Evolutionary conservation across 768 basidiomycete species (phyloP).

Genomic region (Collybia mongolica): DNA sequence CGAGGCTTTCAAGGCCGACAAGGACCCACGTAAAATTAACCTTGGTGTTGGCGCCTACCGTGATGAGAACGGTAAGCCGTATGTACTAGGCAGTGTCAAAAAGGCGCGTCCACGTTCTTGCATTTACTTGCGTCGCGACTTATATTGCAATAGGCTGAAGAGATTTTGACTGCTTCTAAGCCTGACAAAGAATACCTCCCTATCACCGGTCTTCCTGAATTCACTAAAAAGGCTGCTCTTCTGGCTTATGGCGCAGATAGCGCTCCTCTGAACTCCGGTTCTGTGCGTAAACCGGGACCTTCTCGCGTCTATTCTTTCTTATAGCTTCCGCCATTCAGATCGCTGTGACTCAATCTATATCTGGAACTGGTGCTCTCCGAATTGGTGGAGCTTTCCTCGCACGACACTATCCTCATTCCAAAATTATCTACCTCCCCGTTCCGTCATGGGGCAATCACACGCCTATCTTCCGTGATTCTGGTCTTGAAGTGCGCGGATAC

Average conservation of each 20-base stretch:
- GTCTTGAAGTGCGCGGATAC: slow-evolving; percentile 89
- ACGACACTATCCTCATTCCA: slow-evolving; percentile 83
- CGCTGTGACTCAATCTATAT: slow-evolving; percentile 90
- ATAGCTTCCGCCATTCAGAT: slow-evolving; percentile 45
- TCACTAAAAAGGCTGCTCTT: slow-evolving; percentile 84
- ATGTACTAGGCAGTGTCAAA: slow-evolving; percentile 85
- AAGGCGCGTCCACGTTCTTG: slow-evolving; percentile 48
- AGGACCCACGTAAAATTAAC: slow-evolving; percentile 91
- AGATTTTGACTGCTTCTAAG: slow-evolving; percentile 58
- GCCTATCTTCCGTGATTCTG: slow-evolving; percentile 90
- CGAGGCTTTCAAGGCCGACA: slow-evolving; percentile 97
- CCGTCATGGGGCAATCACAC: slow-evolving; percentile 99
- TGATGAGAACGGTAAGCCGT: slow-evolving; percentile 93
- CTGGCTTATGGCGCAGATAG: slow-evolving; percentile 90
- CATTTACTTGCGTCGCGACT: background rate
- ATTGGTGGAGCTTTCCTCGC: slow-evolving; percentile 93
- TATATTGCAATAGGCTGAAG: slow-evolving; percentile 62
- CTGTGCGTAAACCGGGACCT: slow-evolving; percentile 47
- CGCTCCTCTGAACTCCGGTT: slow-evolving; percentile 63
- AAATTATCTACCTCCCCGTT: slow-evolving; percentile 85
- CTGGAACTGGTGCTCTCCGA: slow-evolving; percentile 95
- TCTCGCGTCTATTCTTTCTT: slow-evolving; percentile 3
- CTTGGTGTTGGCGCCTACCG: slow-evolving; percentile 97
- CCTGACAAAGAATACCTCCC: slow-evolving; percentile 96
- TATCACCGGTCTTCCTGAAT: slow-evolving; percentile 86